Evolutionary conservation across 1,284 basidiomycete species (phyloP), one percentile per base, ranked within the genome.

Genomic region (Ceratobasidium sp.): DNA sequence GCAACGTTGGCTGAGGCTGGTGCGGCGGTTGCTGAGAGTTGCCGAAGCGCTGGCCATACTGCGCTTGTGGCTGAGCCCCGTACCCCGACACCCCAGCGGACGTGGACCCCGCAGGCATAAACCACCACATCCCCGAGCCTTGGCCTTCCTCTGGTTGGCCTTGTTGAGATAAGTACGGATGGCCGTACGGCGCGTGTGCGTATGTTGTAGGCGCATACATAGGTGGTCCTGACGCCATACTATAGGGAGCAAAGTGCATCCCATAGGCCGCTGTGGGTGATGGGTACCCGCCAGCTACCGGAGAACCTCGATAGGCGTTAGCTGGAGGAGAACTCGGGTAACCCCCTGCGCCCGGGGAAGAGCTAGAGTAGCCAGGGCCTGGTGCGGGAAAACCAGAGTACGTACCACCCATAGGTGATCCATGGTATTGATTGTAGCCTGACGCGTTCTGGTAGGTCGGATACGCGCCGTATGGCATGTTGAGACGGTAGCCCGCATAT

Each of bases 141-240:
- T 58, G 58, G 49, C 29, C 34, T 19, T 72, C 69, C 19, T 72
- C 69, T 13, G 69, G 14, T 29, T 72, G 69, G n/a, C 56, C 58
- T 62, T 71, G 66, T 19, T 58, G 69, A 27, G 69, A 31, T 6
- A 72, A 31, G n/a, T 72, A 72, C 3, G 69, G 69, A 51, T 72
- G 69, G 2, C 69, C 69, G 48, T 72, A 72, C n/a, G 69, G 69
- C 19, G 69, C 69, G 43, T 72, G 69, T 4, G 69, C 69, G 58
- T 72, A 72, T 11, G 58, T 72, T 9, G 56, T 56, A 11, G 69
- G 69, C 56, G 69, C 69, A 72, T 72, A 72, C 69, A 72, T 72
- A 29, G 69, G 69, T 29, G 69, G 69, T 51, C 22, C 69, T 19
- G 69, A 72, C 27, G 51, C 69, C 69, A 72, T 62, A 46, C 69